These are phyloP conservation scores for Aquilaria agallochum DNA, from an alignment of 441 rosid genomes.

Conservation along the genomic window DNA sequence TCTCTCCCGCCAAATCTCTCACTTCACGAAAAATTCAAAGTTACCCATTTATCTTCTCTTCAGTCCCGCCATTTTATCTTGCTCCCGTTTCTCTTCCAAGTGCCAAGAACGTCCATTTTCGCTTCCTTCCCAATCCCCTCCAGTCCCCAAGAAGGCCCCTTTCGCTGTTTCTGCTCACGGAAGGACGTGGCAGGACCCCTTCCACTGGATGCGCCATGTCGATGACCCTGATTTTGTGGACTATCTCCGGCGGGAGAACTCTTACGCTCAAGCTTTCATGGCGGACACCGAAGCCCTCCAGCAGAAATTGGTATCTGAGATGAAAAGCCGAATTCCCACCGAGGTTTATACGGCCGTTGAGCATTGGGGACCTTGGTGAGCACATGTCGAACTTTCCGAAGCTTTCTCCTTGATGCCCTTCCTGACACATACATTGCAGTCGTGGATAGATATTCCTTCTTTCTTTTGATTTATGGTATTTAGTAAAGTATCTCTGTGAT, in stretches of 20 bases:
- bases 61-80: slow-evolving; percentile 21
- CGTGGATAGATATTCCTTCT: neutral
- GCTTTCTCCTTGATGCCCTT: slow-evolving; percentile 1
- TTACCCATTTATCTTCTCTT: slow-evolving; percentile 21
- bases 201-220: slow-evolving; percentile 75
- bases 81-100: slow-evolving; percentile 31
- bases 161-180: slow-evolving; percentile 54
- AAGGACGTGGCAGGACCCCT: slow-evolving; percentile 64
- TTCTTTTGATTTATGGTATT: neutral
- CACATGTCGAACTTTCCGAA: slow-evolving; percentile 6
- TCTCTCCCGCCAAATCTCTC: slow-evolving; percentile 23
- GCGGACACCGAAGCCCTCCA: slow-evolving; percentile 56
- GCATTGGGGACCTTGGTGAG: slow-evolving; percentile 87
- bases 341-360: slow-evolving; percentile 64
- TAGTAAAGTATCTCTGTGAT: neutral
- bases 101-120: slow-evolving; percentile 30
- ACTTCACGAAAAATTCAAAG: slow-evolving; percentile 21
- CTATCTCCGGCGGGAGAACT: slow-evolving; percentile 60
- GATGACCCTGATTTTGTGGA: slow-evolving; percentile 46
- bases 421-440: neutral
- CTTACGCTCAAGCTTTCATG: slow-evolving; percentile 80
- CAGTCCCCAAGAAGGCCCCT: slow-evolving; percentile 56
- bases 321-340: slow-evolving; percentile 56
- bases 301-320: slow-evolving; percentile 49
- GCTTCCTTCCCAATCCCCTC: slow-evolving; percentile 40